Conservation (phyloP, 768 basidiomycete species). For the Russula emetica region DNA sequence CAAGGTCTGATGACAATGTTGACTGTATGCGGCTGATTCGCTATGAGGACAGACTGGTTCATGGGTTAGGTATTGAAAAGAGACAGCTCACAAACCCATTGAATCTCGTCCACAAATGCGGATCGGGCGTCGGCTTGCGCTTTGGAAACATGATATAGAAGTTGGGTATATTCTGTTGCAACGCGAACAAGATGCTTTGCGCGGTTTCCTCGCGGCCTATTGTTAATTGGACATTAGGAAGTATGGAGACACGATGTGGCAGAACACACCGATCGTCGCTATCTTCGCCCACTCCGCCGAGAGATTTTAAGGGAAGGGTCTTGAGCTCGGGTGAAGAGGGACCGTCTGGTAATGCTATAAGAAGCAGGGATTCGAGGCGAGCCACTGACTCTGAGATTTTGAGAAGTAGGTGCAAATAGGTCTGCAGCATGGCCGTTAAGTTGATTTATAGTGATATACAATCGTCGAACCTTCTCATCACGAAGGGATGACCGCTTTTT, state of each 20-base stretch:
- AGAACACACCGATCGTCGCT: slow-evolving; percentile 46
- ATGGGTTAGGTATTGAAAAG: slow-evolving; percentile 10
- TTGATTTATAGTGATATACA: slow-evolving; percentile 11
- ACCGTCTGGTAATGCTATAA: slow-evolving; percentile 54
- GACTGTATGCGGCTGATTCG: slow-evolving; percentile 79
- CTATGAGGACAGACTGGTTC: slow-evolving; percentile 38
- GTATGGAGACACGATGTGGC: slow-evolving; percentile 19
- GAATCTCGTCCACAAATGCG: slow-evolving; percentile 73
- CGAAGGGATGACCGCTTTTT: slow-evolving; percentile 68
- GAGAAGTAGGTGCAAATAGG: slow-evolving; percentile 78
- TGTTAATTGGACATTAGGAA: not conserved
- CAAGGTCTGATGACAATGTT: slow-evolving; percentile 81
- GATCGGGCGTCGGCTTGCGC: slow-evolving; percentile 67
- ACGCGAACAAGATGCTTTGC: slow-evolving; percentile 81
- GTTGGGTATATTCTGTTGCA: slow-evolving; percentile 86
- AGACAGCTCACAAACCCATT: slow-evolving; percentile 60
- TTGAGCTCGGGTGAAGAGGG: slow-evolving; percentile 37
- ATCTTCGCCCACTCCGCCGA: slow-evolving; percentile 36
- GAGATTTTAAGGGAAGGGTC: slow-evolving; percentile 33
- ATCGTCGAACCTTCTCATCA: slow-evolving; percentile 69
- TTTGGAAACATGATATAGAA: slow-evolving; percentile 85
- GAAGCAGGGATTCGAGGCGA: slow-evolving; percentile 80
- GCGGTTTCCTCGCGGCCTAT: slow-evolving; percentile 55
- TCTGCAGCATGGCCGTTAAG: slow-evolving; percentile 40
- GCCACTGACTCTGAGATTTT: slow-evolving; percentile 90